phyloP scores from a whole-genome alignment of 2,329 filamentous ascomycete genomes.

The Leptosphaerulina australis region DNA sequence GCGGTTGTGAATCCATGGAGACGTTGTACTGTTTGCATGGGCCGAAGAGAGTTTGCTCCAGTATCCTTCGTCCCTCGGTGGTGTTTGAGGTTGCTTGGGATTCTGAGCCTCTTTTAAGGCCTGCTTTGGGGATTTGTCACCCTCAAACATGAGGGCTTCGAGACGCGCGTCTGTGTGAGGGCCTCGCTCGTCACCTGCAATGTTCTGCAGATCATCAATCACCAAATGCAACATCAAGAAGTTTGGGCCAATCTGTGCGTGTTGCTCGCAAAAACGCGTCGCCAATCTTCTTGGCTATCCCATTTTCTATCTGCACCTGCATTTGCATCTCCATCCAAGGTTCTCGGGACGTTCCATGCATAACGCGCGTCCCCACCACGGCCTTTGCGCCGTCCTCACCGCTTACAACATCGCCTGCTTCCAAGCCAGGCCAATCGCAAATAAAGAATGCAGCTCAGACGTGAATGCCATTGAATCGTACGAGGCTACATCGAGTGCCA shows the following conservation, averaged over 20 bases:
- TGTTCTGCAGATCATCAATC: slow-evolving; percentile 10
- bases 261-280: slow-evolving; percentile 9
- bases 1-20: neutral
- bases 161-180: slow-evolving; percentile 15
- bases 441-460: slow-evolving; percentile 9
- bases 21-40: neutral
- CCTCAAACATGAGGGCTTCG: slow-evolving; percentile 1
- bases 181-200: slow-evolving; percentile 2
- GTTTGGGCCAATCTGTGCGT: neutral
- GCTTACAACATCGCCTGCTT: slow-evolving; percentile 26
- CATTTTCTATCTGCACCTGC: slow-evolving; percentile 23
- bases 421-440: slow-evolving; percentile 16
- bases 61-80: neutral
- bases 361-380: slow-evolving; percentile 33
- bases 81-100: neutral
- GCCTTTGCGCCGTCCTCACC: slow-evolving; percentile 21
- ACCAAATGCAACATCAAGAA: slow-evolving; percentile 7
- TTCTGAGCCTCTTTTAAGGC: neutral
- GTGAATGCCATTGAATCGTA: slow-evolving; percentile 27
- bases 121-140: neutral
- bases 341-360: slow-evolving; percentile 15
- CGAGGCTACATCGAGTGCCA: slow-evolving; percentile 17
- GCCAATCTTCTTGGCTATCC: slow-evolving; percentile 24
- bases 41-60: neutral
- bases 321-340: neutral